A percentile compares a stretch with the other conserved stretches of the same genome.
Conservation (phyloP, 2,329 filamentous ascomycete species). For the Zasmidium angulare region DNA sequence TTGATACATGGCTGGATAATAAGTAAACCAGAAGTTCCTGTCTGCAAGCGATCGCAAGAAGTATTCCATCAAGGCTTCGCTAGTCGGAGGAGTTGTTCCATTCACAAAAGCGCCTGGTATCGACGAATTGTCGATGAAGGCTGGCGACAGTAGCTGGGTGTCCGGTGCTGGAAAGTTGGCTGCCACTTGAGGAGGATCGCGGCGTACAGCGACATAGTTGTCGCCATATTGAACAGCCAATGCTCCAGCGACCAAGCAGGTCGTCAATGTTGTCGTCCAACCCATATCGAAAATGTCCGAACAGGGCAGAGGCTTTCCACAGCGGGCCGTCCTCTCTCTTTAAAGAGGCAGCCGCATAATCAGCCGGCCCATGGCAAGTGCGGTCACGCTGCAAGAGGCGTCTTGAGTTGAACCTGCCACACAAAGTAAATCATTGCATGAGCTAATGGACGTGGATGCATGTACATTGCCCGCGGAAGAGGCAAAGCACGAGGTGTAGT, state of each 20-base stretch:
- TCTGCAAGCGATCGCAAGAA: conserved; percentile 33
- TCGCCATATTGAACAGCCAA: conserved; percentile 30
- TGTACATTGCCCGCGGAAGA: not conserved
- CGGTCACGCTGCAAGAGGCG: not conserved
- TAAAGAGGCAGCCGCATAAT: not conserved
- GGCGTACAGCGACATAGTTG: conserved; percentile 30
- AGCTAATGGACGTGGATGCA: not conserved
- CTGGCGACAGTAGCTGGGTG: conserved; percentile 33
- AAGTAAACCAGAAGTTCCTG: conserved; percentile 37
- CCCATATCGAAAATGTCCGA: not conserved
- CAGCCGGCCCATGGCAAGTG: not conserved
- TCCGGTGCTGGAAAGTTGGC: conserved; percentile 36
- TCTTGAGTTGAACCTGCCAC: not conserved
- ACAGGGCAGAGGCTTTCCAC: not conserved
- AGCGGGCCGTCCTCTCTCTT: not conserved
- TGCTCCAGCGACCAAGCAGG: not conserved
- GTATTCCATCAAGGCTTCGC: conserved; percentile 25
- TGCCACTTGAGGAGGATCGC: conserved; percentile 37
- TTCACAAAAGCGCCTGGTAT: conserved; percentile 32
- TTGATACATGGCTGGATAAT: conserved; percentile 29
- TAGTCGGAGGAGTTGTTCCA: conserved; percentile 36
- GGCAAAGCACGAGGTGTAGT: not conserved
- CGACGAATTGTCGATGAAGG: conserved; percentile 31
- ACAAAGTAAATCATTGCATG: not conserved
- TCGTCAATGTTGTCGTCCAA: not conserved